Base-by-base conservation (phyloP, 257 asterid species). In the Plectranthus barbatus region DNA sequence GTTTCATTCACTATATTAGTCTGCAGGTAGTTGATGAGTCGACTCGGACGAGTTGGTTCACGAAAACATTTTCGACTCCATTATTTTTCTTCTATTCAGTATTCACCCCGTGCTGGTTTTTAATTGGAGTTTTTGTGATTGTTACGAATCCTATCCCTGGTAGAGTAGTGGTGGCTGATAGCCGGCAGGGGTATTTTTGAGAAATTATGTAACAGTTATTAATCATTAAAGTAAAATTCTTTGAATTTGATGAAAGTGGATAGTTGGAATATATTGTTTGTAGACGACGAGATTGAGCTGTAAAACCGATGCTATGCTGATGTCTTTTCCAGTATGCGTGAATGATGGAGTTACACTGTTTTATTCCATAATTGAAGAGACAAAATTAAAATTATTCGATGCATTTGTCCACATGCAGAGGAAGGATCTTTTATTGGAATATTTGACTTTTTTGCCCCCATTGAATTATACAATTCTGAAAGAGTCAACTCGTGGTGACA, bases 11-110 rank as follows among this genome's bases (percentile, higher is more conserved):
- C 42, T 14, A 18, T 24, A 7, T 54, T 14, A 6, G 19, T 53
- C 12, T 24, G 59, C 68, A n/a, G n/a, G n/a, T 67, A 42, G 10
- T n/a, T 14, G 15, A 18, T 36, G 74, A 64, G 84, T 77, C 24
- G 74, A 74, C 80, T 74, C 83, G 82, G 77, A 12, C 45, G 72
- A 31, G 74, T 64, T 40, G 62, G 17, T 50, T 36, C 33, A 23
- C 13, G 67, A 40, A n/a, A n/a, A n/a, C n/a, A n/a, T n/a, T n/a
- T n/a, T n/a, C n/a, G n/a, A n/a, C n/a, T n/a, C n/a, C n/a, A n/a
- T n/a, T n/a, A n/a, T n/a, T n/a, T n/a, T n/a, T n/a, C n/a, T n/a
- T n/a, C n/a, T n/a, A n/a, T n/a, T n/a, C n/a, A n/a, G n/a, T n/a
- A n/a, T n/a, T n/a, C n/a, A n/a, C n/a, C n/a, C n/a, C n/a, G n/a